Base-by-base conservation (phyloP, 2,329 filamentous ascomycete species). In the Penicillium occitanis region DNA sequence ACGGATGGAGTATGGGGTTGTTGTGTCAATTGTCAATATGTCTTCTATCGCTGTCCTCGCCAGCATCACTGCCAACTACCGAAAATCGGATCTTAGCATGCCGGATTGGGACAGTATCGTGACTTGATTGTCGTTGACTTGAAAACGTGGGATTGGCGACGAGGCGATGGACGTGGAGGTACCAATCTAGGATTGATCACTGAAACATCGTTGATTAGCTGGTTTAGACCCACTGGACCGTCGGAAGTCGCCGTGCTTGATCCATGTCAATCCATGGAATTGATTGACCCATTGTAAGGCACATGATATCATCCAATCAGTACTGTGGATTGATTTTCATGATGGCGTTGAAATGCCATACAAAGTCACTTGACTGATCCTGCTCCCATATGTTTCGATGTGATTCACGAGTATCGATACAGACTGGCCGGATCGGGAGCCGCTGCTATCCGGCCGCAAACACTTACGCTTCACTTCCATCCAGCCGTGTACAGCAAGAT, bases 301-400 rank as follows among this genome's bases (percentile, higher is more conserved):
- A 51, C 50, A 42, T 46, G 35, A 53, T 44, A 55, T 55, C 61
- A 25, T 46, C 46, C 61, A 55, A 55, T 63, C 48, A 37, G 7
- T 42, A 40, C 42, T 13, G 33, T 14, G 17, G 59, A 61, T 25
- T 40, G 25, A 28, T 46, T 37, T 50, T 37, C n/a, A 42, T 33
- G 61, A 40, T 48, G 46, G 13, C 17, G 33, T 40, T 19, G 19
- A 57, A 22, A 44, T 42, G n/a, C 28, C 50, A 25, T 28, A 25
- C 28, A 44, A 44, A 57, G 40, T 55, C 61, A 63, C 50, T 44
- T 63, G 61, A 46, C 61, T 57, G 60, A 42, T 63, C 5, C 11
- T 44, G 19, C 10, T 37, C n/a, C 17, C 22, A 25, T 28, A 59
- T 44, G 22, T 28, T 59, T 25, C 57, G 33, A 28, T 46, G n/a